A percentile compares a stretch with the other conserved stretches of the same genome.
These are phyloP conservation scores for Solanum hybrid DNA, from an alignment of 305 asterid species.

Conservation along the genomic window DNA sequence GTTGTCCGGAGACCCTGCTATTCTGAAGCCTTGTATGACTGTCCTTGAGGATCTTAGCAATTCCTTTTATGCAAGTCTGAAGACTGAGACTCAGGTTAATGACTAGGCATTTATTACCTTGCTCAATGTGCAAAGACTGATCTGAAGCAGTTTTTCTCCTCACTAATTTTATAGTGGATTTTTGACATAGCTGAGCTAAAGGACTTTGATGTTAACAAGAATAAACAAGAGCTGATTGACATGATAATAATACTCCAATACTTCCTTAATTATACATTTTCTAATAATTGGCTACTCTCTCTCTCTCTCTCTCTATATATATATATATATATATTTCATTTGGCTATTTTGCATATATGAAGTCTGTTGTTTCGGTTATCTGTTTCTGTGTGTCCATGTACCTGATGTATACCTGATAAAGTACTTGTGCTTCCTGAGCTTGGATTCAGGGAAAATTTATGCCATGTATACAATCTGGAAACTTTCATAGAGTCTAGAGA, in stretches of 20 bases:
- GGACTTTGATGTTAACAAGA: background rate
- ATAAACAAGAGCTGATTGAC: background rate
- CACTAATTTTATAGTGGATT: background rate
- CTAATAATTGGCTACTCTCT: background rate
- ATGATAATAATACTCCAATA: background rate
- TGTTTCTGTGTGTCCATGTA: background rate
- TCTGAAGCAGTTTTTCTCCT: background rate
- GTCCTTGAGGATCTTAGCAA: conserved; percentile 58
- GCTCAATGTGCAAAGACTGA: background rate
- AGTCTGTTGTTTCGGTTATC: background rate
- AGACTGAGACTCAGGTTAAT: conserved; percentile 61
- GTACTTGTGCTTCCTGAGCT: background rate
- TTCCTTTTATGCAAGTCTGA: conserved; percentile 45
- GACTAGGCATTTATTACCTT: conserved; percentile 1
- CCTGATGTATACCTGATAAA: background rate
- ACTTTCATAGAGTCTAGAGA: background rate
- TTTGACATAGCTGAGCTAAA: background rate
- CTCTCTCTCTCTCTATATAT: background rate
- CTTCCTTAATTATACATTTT: background rate
- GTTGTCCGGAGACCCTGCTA: conserved; percentile 37
- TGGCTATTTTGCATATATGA: background rate
- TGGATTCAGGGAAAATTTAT: background rate
- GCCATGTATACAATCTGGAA: background rate
- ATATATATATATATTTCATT: background rate
- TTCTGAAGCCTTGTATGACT: conserved; percentile 59